Evolutionary conservation across 1,284 basidiomycete species (phyloP), one percentile per base, ranked within the genome.

Genomic region (Stygiomarasmius scandens): DNA sequence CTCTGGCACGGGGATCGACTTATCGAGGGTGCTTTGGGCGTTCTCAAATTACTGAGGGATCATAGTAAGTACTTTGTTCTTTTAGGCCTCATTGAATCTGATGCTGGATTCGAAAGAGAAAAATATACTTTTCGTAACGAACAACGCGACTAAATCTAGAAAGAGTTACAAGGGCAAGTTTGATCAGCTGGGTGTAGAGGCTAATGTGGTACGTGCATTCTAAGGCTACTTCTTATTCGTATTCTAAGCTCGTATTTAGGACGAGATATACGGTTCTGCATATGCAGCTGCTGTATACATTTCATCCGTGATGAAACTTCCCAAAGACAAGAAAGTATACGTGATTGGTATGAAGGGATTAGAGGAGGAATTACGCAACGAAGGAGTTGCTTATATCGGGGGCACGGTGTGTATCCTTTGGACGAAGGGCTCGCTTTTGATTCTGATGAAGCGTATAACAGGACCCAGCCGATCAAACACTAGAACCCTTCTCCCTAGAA

Each of bases 81-180:
- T 27, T 23, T n/a, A 54, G 4, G 22, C 38, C 50, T 47, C 14
- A 5, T 41, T 43, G 48, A 27, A 38, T 29, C 49, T 34, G 23
- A 43, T 51, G 32, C 44, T 43, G 34, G 32, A 34, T 34, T 36
- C 32, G 20, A 1, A 43, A 34, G 93, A 90, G 54, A 99, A 98
- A 79, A 84, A 85, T 58, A 78, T 99, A 52, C 78, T 98, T 41
- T 99, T 98, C 71, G 95, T 98, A 38, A 98, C 96, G 27, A 98
- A 98, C 77, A 99, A 98, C 70, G 96, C 96, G n/a, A 95, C 90
- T 49, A 96, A 96, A 76, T 96, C 93, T 11, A 80, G 96, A 53
- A 84, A 78, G 70, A 88, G 79, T 67, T 96, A 96, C 81, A 94
- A 94, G 77, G 80, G 81, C 53, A 97, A 96, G 71, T 98, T 99